Base-by-base conservation (phyloP, 2,329 filamentous ascomycete species). In the Phialocephala subalpina region DNA sequence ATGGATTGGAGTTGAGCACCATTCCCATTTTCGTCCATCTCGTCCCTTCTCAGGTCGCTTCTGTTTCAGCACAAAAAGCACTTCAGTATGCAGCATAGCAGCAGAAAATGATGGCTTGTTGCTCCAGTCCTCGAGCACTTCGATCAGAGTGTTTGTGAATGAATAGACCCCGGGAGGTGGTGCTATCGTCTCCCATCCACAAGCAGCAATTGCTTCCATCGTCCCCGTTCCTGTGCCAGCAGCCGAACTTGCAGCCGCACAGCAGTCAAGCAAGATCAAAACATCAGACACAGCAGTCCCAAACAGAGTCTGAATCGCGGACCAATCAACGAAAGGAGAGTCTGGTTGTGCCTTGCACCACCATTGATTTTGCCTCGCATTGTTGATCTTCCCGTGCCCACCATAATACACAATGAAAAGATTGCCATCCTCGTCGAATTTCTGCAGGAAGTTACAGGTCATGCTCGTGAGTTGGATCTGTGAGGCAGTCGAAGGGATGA, bases 131-230 rank as follows among this genome's bases (percentile, higher is more conserved):
- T 84, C 81, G 16, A 88, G 77, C 0, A 88, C 86, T 67, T 88
- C 86, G 52, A 88, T 87, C 16, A 88, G 78, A 25, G 84, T 83
- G 61, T 84, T 86, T 2, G 85, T 87, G 70, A 88, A 88, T 0
- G 86, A 88, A 71, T 86, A 87, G 4, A 84, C 80, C 8, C 86
- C 86, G 14, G 86, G 86, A 64, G 87, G 83, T 0, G 86, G 86
- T 12, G 86, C 86, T 60, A 87, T 87, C 52, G 86, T 85, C 65
- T 88, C 86, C 85, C 85, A 88, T 60, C 85, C 87, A 1, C 85
- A 88, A 3, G 86, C 86, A 5, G 86, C 88, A 69, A 88, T 88
- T 9, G 85, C 87, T 76, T 88, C 86, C 2, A 86, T 88, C 70
- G 87, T 86, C 73, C 85, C 87, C 68, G 82, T 82, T 20, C 86